Evolutionary conservation across 345 rosid species (phyloP), one percentile per base, ranked within the genome.

Genomic region (Rhodamnia argentea): DNA sequence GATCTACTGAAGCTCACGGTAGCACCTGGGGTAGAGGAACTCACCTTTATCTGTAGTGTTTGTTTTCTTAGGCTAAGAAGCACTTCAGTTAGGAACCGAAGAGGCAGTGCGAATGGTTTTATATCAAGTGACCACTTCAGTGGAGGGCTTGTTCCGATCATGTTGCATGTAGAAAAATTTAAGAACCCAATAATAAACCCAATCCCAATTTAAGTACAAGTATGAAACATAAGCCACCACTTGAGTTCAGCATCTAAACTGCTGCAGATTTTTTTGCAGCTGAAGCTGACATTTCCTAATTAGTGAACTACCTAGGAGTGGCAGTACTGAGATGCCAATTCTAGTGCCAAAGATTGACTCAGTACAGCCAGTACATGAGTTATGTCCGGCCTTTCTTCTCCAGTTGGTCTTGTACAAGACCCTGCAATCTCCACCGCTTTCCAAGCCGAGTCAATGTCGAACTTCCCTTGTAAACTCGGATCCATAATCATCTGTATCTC

Each of bases 371-470:
- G 24, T 16, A 64, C 78, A 2, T 64, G 78, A 9, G 78, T 64
- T 32, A 64, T 64, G 78, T 64, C 78, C 2, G 78, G 78, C 44
- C 78, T 64, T 64, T 64, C 78, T 64, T 32, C 78, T 16, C 78
- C 78, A 64, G 78, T 64, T 32, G 78, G 78, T 16, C 78, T 44
- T 4, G 44, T 16, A 64, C 78, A 64, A 32, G 44, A 64, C 13
- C 32, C 32, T 32, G 78, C 44, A 18, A 32, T 64, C 78, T 64
- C 78, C 18, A 64, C 74, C 20, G 84, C 86, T 64, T 90, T 91
- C 95, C 93, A 93, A 4, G 83, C 91, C 47, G 91, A 85, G 58
- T 92, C 90, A 29, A 62, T 70, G 12, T 89, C 86, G 52, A 90
- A 90, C 3, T 89, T 88, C 1, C 85, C 92, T 27, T 52, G 62